phyloP scores from a whole-genome alignment of 108 stramenopile species.

The Conticribra guillardii region DNA sequence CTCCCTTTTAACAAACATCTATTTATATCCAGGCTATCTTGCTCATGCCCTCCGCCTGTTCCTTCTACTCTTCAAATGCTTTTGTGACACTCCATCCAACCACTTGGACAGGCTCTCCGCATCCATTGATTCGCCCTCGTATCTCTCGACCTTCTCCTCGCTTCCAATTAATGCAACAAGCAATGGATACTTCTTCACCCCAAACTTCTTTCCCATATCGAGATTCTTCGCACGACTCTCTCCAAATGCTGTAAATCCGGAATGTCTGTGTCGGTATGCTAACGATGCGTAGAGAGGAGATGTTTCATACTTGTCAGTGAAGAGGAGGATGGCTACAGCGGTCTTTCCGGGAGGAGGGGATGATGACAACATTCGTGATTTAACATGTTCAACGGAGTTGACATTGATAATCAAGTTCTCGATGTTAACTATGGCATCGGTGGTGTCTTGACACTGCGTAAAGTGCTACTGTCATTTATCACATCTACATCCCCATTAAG shows the following conservation, averaged over 20 bases:
- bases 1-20: too few species aligned
- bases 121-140: conserved; percentile 26
- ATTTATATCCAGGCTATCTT: too few species aligned
- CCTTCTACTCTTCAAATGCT: conserved; percentile 6
- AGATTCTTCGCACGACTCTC: conserved; percentile 77
- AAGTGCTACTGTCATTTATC: conserved; percentile 19
- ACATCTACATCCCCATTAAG: conserved; percentile 58
- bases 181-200: conserved; percentile 69
- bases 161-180: conserved; percentile 56
- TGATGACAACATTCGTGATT: conserved; percentile 52
- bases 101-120: conserved; percentile 28
- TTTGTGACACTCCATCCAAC: conserved; percentile 24
- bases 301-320: conserved; percentile 87
- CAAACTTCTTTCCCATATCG: conserved; percentile 65
- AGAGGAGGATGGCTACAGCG: conserved; percentile 54
- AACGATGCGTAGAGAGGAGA: conserved; percentile 68
- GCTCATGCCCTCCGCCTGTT: not conserved
- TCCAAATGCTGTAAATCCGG: conserved; percentile 61
- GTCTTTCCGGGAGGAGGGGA: conserved; percentile 25
- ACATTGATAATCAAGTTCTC: conserved; percentile 66
- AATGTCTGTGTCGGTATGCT: conserved; percentile 67
- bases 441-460: conserved; percentile 50
- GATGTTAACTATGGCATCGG: conserved; percentile 50
- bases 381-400: conserved; percentile 57
- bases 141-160: conserved; percentile 23